phyloP scores from a whole-genome alignment of 495 filamentous ascomycete species.

The Astrothelium subdiscretum region DNA sequence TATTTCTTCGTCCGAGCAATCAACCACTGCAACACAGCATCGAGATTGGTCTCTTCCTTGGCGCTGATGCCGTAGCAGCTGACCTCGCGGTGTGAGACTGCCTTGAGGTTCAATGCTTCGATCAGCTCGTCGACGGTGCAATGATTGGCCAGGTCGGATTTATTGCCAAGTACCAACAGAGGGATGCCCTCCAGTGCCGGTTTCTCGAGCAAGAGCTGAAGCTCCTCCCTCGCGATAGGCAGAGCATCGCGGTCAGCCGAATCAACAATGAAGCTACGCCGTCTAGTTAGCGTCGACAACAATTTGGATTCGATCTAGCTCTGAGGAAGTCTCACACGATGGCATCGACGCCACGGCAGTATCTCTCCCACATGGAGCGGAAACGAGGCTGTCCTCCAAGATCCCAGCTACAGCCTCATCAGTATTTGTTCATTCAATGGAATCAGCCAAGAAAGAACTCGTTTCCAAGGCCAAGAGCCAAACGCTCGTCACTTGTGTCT shows the following conservation, averaged over 20 bases:
- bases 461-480: background rate
- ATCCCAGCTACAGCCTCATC: constrained; percentile 62
- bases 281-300: background rate
- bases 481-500: background rate
- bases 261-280: constrained; percentile 75
- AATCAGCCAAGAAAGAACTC: background rate
- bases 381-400: constrained; percentile 94
- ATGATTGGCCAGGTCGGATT: constrained; percentile 82
- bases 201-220: constrained; percentile 80
- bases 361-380: constrained; percentile 98
- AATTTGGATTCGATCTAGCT: background rate
- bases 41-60: constrained; percentile 96
- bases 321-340: constrained; percentile 58
- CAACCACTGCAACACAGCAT: constrained; percentile 93
- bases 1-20: constrained; percentile 64
- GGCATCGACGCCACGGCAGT: constrained; percentile 93
- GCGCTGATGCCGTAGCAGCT: constrained; percentile 98
- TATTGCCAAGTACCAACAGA: constrained; percentile 93
- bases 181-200: constrained; percentile 80
- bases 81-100: constrained; percentile 83
- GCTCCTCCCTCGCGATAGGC: constrained; percentile 81
- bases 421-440: constrained; percentile 1
- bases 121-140: constrained; percentile 90
- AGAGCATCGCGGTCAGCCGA: constrained; percentile 72
- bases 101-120: constrained; percentile 80